Evolutionary conservation across 352 stramenopile species (phyloP), one percentile per base, ranked within the genome.

Genomic region (Bremia lactucae): DNA sequence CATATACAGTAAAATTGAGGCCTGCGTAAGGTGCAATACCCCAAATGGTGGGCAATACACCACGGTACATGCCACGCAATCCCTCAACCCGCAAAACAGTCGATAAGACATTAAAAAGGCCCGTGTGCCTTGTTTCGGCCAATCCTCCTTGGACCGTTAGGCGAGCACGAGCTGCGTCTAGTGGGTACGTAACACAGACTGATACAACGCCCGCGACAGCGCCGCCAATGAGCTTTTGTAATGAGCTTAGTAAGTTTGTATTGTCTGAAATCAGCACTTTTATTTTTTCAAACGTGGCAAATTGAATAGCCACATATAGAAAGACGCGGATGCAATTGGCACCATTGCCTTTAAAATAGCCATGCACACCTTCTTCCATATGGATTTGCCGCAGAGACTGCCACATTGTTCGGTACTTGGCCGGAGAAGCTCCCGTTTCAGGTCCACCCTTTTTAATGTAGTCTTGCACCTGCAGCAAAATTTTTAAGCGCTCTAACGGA

Each of bases 321-420:
- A 87, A 84, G 29, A 87, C 72, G 19, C 77, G 77, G 19, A 77
- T 63, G 47, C 72, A 87, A 59, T 90, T 90, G 46, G 72, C 74
- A 38, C 77, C 77, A 59, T 90, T 87, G 42, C 74, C 74, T 43
- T 74, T 79, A 42, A 90, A 87, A 40, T 81, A 78, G 10, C 74
- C 77, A 13, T 59, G 58, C 15, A 72, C 15, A 1, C 74, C 74
- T 54, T 90, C 72, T 41, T 84, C 72, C 0, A 45, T 64, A 35
- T 65, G 46, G 36, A 90, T 87, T 42, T 78, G 68, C 13, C 59
- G 58, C 19, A 90, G 44, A 19, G 74, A 85, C 47, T 71, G 60
- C 24, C 43, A 41, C 15, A 89, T 56, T 36, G 62, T 65, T 13
- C 66, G 62, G 52, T 86, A 87, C 42, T 83, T 81, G 8, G 26